phyloP scores from a whole-genome alignment of 1,284 basidiomycete genomes.

The Trametes pubescens region DNA sequence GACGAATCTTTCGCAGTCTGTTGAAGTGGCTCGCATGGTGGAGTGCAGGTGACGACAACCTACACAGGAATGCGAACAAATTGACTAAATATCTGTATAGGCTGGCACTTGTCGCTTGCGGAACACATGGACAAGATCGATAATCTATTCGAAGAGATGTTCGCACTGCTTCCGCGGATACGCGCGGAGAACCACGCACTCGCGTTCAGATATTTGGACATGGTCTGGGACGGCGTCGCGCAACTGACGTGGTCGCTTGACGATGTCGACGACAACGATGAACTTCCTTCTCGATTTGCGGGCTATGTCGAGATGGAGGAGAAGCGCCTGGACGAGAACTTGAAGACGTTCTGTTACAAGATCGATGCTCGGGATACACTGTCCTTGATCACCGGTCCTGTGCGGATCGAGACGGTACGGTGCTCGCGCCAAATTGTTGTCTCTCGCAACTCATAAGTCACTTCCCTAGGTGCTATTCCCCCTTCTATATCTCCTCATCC shows the following conservation, averaged over 20 bases:
- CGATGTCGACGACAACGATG: slow-evolving; percentile 3
- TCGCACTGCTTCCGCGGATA: slow-evolving; percentile 25
- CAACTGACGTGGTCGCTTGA: slow-evolving; percentile 23
- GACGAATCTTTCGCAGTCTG: slow-evolving; percentile 4
- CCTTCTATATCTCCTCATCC: not conserved
- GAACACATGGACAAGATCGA: slow-evolving; percentile 36
- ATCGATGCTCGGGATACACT: slow-evolving; percentile 41
- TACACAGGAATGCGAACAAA: not conserved
- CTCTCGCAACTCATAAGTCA: too few species aligned
- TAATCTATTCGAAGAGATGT: slow-evolving; percentile 35
- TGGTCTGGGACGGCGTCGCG: slow-evolving; percentile 20
- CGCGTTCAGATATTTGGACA: slow-evolving; percentile 29
- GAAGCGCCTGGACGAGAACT: slow-evolving; percentile 30
- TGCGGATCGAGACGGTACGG: slow-evolving; percentile 39
- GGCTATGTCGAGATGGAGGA: slow-evolving; percentile 38
- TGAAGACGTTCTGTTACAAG: slow-evolving; percentile 35
- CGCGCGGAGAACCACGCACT: slow-evolving; percentile 29
- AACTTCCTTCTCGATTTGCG: slow-evolving; percentile 30
- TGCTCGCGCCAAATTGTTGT: too few species aligned
- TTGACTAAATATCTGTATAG: slow-evolving; percentile 14
- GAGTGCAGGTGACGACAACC: slow-evolving; percentile 18
- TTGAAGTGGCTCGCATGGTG: slow-evolving; percentile 33
- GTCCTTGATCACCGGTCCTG: slow-evolving; percentile 33
- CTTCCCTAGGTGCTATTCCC: slow-evolving; percentile 1
- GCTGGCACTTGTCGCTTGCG: slow-evolving; percentile 33